A percentile compares a stretch with the other conserved stretches of the same genome.
Evolutionary conservation across 75 land plant genomes (phyloP).

Genomic region (Cunninghamia lanceolata): DNA sequence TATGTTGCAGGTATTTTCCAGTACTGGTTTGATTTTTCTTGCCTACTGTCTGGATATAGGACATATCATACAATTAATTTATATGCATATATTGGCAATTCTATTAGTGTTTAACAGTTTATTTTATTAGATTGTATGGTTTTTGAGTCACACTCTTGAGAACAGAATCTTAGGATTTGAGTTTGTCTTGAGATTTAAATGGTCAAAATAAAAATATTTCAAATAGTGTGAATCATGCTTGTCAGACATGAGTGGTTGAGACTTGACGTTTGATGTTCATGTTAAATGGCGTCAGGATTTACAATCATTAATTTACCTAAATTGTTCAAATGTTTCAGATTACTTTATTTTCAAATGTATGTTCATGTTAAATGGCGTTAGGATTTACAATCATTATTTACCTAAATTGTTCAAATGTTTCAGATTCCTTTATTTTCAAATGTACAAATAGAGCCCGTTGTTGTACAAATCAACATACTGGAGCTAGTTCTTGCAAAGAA

Average conservation of each 20-base stretch:
- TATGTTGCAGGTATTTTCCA: too few species aligned
- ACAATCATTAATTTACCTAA: too few species aligned
- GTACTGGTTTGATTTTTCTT: too few species aligned
- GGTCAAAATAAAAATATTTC: not conserved
- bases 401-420: not conserved
- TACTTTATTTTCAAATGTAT: conserved; percentile 85
- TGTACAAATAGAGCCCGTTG: conserved; percentile 91
- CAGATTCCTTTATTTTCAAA: conserved; percentile 89
- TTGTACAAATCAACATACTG: conserved; percentile 81
- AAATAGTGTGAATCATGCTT: not conserved
- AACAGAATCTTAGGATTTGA: not conserved
- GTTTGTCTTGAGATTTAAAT: not conserved
- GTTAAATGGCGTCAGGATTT: too few species aligned
- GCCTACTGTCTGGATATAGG: too few species aligned
- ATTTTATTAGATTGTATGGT: too few species aligned
- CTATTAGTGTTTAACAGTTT: too few species aligned
- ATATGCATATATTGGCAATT: too few species aligned
- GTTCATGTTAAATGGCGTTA: too few species aligned
- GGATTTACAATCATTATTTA: not conserved
- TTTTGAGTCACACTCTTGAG: not conserved
- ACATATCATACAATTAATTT: too few species aligned
- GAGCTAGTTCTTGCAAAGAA: conserved; percentile 93
- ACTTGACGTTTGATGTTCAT: not conserved
- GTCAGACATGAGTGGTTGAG: not conserved
- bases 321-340: conserved; percentile 42